These are phyloP conservation scores for Hyparrhenia diplandra DNA, from an alignment of 176 grass and related monocot species.

Conservation along the genomic window DNA sequence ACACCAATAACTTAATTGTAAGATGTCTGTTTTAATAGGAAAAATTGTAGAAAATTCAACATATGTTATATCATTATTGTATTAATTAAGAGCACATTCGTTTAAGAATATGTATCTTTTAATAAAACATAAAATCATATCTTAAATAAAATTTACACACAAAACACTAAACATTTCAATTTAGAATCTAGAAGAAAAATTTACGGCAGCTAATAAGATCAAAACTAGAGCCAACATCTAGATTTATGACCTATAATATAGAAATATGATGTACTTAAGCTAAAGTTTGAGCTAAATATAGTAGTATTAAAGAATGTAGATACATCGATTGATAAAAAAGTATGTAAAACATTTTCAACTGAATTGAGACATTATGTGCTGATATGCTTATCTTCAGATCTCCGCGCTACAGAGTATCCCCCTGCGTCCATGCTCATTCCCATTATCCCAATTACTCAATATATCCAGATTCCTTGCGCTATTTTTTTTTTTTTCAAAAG, in stretches of 20 bases:
- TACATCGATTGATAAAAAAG: background rate
- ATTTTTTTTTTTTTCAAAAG: background rate
- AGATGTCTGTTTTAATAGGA: background rate
- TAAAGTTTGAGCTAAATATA: background rate
- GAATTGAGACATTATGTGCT: background rate
- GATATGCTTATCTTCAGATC: constrained; percentile 16
- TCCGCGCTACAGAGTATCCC: background rate
- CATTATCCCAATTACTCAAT: background rate
- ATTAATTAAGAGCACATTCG: background rate
- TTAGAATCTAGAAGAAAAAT: background rate
- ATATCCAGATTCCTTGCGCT: background rate
- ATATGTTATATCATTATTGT: background rate
- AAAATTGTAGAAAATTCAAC: background rate
- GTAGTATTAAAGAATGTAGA: background rate
- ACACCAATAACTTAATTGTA: background rate
- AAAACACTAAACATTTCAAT: background rate
- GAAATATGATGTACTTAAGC: background rate
- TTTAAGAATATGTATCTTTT: background rate
- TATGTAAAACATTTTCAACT: background rate
- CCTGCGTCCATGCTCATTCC: background rate
- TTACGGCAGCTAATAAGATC: background rate
- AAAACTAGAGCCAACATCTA: background rate
- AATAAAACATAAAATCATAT: background rate
- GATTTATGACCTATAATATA: background rate
- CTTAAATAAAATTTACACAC: background rate